Base-by-base conservation (phyloP, 1,139 yeast species). In the Taphrina pruni region DNA sequence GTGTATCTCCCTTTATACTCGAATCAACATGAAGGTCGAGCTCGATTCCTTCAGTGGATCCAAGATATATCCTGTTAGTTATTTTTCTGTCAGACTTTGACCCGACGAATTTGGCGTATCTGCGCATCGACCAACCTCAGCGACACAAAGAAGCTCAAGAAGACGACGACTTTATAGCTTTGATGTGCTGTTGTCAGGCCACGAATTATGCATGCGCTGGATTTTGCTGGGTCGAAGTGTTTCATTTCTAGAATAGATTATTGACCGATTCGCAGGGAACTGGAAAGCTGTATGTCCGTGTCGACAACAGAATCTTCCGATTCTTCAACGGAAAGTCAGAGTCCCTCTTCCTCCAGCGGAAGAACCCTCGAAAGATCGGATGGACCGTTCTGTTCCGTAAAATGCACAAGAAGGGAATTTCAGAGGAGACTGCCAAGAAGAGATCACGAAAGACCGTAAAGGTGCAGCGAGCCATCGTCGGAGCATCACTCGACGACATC, bases 341-440 rank as follows among this genome's bases (percentile, higher is more conserved):
- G 80, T 92, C 99, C 82, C 89, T 94, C 81, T 94, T 94, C 96
- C 88, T 88, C 81, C 99, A 95, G 88, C 92, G 98, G 89, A 94
- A 94, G 96, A 94, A 95, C 93, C 99, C 99, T 86, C 92, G 99
- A 88, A 90, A 97, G 88, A 88, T 94, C 82, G 89, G 98, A 76
- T 94, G 99, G 99, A 94, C 99, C 77, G 97, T 93, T 81, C 88
- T 94, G 80, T 94, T 87, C 94, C 94, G 99, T 89, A 90, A 97
- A 86, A 97, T 93, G 86, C 98, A 94, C 96, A 93, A 91, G 90
- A 94, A 94, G 87, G 99, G 99, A 87, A 87, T 93, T 81, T 88
- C 97, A 80, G 99, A 94, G 87, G 99, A 94, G 86, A 71, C 90
- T 77, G 79, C 95, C 83, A 95, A 92, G 90, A 95, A 90, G 90